A percentile compares a stretch with the other conserved stretches of the same genome.
Evolutionary conservation across 2,329 filamentous ascomycete species (phyloP).

Genomic region (Nothophaeocryptopus gaeumannii): DNA sequence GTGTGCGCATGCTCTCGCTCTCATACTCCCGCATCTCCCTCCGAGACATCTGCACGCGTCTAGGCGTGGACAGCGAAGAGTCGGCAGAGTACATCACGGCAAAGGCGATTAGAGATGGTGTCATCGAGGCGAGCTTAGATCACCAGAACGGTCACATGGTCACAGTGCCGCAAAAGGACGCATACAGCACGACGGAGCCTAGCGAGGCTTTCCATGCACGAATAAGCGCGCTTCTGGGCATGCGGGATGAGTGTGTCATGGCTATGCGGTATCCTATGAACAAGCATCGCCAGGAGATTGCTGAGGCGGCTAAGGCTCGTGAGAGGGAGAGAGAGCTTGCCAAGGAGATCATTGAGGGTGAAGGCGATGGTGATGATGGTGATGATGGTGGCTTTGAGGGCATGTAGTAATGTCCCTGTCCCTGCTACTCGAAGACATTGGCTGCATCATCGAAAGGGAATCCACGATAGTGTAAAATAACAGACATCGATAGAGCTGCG

Average conservation of each 20-base stretch:
- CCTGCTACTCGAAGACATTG: neutral
- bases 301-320: slow-evolving; percentile 97
- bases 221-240: slow-evolving; percentile 82
- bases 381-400: slow-evolving; percentile 88
- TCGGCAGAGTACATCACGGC: slow-evolving; percentile 98
- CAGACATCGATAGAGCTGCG: slow-evolving; percentile 12
- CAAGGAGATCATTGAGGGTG: slow-evolving; percentile 97
- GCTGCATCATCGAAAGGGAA: neutral
- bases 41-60: slow-evolving; percentile 91
- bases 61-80: slow-evolving; percentile 92
- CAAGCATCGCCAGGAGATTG: slow-evolving; percentile 92
- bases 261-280: slow-evolving; percentile 99
- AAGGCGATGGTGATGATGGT: slow-evolving; percentile 93
- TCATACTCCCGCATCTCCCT: slow-evolving; percentile 97
- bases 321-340: slow-evolving; percentile 95
- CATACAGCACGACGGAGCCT: slow-evolving; percentile 92
- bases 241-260: slow-evolving; percentile 98
- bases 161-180: slow-evolving; percentile 93
- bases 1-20: slow-evolving; percentile 97
- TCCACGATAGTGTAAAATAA: slow-evolving; percentile 1
- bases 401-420: slow-evolving; percentile 57
- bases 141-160: slow-evolving; percentile 97
- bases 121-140: slow-evolving; percentile 92
- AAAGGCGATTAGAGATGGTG: slow-evolving; percentile 95
- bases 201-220: slow-evolving; percentile 97